Percentiles rank a stretch among this genome's conserved stretches.
Conservation (phyloP, 169 alveolate genomes). For the Plasmodium vivax region DNA sequence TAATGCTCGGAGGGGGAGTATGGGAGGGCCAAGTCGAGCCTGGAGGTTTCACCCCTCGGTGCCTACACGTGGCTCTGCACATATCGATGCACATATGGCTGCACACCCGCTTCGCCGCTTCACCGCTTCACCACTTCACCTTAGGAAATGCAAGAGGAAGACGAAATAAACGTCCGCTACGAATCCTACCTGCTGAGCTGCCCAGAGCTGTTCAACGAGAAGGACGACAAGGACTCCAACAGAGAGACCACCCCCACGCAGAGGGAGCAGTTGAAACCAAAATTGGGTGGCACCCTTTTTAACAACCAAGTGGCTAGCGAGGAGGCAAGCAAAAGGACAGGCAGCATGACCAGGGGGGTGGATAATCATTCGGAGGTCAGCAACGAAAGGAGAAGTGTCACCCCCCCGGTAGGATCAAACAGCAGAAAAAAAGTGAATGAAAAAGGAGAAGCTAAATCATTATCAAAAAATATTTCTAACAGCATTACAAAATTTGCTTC, state of each 20-base stretch:
- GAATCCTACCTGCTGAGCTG: slow-evolving; percentile 30
- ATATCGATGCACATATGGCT: background rate
- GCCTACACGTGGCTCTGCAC: background rate
- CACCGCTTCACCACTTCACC: background rate
- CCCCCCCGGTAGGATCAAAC: background rate
- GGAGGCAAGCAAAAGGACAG: background rate
- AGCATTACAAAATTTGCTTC: background rate
- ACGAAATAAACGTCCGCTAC: slow-evolving; percentile 23
- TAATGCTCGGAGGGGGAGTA: background rate
- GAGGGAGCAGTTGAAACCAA: background rate
- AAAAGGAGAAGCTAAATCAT: background rate
- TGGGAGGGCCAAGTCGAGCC: background rate
- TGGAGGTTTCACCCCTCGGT: background rate
- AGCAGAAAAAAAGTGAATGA: background rate
- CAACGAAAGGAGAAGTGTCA: background rate
- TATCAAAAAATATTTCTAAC: background rate
- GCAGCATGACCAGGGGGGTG: background rate
- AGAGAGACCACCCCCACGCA: background rate
- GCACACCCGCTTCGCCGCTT: background rate
- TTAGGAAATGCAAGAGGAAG: slow-evolving; percentile 62
- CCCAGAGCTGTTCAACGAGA: background rate
- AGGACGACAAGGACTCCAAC: background rate
- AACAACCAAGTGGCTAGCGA: background rate
- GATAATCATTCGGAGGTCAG: background rate
- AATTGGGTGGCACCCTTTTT: background rate